A percentile compares a stretch with the other conserved stretches of the same genome.
Conservation (phyloP, 1,284 basidiomycete species). For the Puccinia polysora region DNA sequence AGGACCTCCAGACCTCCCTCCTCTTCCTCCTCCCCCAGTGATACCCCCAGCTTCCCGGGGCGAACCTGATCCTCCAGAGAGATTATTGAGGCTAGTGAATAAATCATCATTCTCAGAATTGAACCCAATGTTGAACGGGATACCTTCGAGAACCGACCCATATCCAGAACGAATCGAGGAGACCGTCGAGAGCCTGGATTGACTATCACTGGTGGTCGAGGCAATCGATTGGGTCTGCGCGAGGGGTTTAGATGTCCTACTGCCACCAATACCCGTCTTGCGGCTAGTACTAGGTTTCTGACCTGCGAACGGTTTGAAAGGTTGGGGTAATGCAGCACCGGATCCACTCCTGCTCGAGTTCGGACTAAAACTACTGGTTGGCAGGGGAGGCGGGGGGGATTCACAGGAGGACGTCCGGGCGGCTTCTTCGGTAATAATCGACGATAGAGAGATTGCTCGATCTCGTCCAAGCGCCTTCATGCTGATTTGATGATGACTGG, state of each 20-base stretch:
- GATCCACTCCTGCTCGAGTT: no score
- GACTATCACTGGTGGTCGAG: not conserved
- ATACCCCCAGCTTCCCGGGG: no score
- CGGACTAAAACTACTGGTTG: not conserved
- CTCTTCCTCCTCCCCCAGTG: no score
- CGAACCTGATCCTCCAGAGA: no score
- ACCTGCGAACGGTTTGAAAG: conserved; percentile 27
- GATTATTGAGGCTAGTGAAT: not conserved
- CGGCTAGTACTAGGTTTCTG: not conserved
- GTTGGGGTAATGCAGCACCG: not conserved
- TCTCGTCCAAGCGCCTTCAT: conserved; percentile 6
- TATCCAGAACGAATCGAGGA: conserved; percentile 27
- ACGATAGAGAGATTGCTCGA: conserved; percentile 6
- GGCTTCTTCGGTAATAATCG: conserved; percentile 14
- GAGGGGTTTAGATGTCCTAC: no score
- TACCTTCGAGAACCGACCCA: conserved; percentile 40
- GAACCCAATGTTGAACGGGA: conserved; percentile 40
- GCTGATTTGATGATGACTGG: conserved; percentile 7
- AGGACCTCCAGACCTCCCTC: no score
- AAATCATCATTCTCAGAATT: conserved; percentile 2
- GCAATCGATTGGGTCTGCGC: no score
- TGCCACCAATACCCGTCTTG: no score
- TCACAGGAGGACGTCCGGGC: not conserved
- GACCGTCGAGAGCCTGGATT: not conserved
- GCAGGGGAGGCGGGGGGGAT: not conserved